Evolutionary conservation across 2,329 filamentous ascomycete genomes (phyloP).

Genomic region (Ascochyta viciae-villosae): DNA sequence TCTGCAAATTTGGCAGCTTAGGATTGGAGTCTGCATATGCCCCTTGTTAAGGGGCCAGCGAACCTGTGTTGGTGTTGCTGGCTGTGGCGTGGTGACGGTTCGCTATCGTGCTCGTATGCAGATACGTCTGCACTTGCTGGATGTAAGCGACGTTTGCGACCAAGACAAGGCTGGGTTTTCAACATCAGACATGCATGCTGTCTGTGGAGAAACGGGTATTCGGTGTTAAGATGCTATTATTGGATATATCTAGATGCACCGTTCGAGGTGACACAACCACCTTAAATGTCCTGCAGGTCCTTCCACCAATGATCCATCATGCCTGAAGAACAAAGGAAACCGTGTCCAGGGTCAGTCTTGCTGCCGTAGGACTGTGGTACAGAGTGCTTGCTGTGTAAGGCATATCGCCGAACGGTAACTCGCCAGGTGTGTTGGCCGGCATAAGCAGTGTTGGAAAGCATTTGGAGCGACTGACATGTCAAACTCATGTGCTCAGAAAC

Average conservation of each 20-base stretch:
- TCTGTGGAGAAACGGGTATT: slow-evolving; percentile 1
- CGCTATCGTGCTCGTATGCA: slow-evolving; percentile 11
- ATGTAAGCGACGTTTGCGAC: neutral
- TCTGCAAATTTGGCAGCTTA: neutral
- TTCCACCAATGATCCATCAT: neutral
- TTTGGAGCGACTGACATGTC: neutral
- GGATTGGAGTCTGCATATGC: neutral
- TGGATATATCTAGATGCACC: slow-evolving; percentile 15
- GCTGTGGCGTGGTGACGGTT: slow-evolving; percentile 25
- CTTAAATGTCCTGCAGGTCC: neutral
- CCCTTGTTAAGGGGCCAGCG: slow-evolving; percentile 15
- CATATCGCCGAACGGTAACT: slow-evolving; percentile 19
- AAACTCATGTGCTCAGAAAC: slow-evolving; percentile 5
- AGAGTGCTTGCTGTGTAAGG: slow-evolving; percentile 32
- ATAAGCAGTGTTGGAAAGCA: neutral
- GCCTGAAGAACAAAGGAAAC: slow-evolving; percentile 21
- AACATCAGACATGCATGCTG: neutral
- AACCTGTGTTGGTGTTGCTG: slow-evolving; percentile 17
- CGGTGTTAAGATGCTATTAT: slow-evolving; percentile 16
- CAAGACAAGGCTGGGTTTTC: too few species aligned
- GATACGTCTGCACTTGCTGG: neutral
- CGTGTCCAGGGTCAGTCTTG: slow-evolving; percentile 18
- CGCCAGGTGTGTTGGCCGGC: neutral
- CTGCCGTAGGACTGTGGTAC: slow-evolving; percentile 25
- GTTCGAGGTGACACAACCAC: neutral